A percentile compares a stretch with the other conserved stretches of the same genome.
These are phyloP conservation scores for Vitis amurensis DNA, from an alignment of 164 flowering plant genomes.

Conservation along the genomic window DNA sequence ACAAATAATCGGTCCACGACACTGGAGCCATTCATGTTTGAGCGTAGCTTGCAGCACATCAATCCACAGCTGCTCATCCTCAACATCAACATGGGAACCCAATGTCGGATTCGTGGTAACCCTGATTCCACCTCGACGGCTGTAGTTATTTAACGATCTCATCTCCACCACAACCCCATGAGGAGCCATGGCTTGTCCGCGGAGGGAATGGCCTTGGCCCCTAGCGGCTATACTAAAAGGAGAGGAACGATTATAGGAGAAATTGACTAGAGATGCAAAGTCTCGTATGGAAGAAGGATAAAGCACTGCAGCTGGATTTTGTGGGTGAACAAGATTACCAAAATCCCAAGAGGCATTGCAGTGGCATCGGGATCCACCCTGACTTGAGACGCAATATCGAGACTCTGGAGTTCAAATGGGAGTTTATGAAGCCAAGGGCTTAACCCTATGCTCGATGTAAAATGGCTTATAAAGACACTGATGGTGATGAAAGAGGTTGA, in stretches of 20 bases:
- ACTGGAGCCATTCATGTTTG: constrained; percentile 68
- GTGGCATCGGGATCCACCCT: constrained; percentile 31
- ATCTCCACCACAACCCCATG: constrained; percentile 86
- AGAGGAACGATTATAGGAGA: constrained; percentile 26
- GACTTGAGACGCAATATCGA: constrained; percentile 32
- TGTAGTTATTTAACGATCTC: constrained; percentile 32
- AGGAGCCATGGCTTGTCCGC: constrained; percentile 75
- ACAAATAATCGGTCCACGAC: constrained; percentile 90
- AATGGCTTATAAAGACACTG: constrained; percentile 19
- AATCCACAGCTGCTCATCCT: constrained; percentile 77
- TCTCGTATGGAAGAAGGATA: constrained; percentile 55
- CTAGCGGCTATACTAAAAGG: constrained; percentile 60
- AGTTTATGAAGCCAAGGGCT: not conserved
- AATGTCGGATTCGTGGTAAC: constrained; percentile 22
- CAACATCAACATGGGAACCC: constrained; percentile 59
- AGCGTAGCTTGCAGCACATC: constrained; percentile 59
- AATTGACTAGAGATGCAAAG: constrained; percentile 39
- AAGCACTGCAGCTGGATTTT: constrained; percentile 58
- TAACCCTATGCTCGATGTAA: constrained; percentile 26
- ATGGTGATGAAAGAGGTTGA: constrained; percentile 15
- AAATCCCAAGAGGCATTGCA: constrained; percentile 52
- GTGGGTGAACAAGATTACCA: constrained; percentile 40
- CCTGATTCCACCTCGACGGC: constrained; percentile 23
- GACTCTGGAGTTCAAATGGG: constrained; percentile 27
- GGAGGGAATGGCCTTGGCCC: constrained; percentile 73